Evolutionary conservation across 2,329 filamentous ascomycete species (phyloP), one percentile per base, ranked within the genome.

Genomic region (Colletotrichum acutatum): DNA sequence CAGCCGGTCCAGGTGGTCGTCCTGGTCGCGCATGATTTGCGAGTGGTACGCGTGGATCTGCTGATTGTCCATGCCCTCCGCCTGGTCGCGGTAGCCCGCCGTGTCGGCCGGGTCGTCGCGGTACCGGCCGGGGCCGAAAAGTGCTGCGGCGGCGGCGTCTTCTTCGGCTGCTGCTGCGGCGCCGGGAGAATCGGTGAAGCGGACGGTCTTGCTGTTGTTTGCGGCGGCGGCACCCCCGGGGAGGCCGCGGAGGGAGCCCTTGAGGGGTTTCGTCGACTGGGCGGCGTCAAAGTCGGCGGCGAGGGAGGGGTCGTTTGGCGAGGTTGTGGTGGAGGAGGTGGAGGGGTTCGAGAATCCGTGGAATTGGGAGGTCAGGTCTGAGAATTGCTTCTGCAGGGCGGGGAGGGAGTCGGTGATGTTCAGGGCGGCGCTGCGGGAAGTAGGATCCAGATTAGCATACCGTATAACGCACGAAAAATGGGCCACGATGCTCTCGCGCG

Each of bases 41-140:
- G 88, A 86, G 84, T 99, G 97, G 82, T 97, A 95, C 26, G 89
- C 87, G 83, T 98, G 94, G 75, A 98, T 92, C 83, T 98, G 95
- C 81, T 92, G 87, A 82, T 98, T 98, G 80, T 89, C 88, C 79
- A 98, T 86, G 11, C 84, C 81, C 6, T 83, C 83, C 16, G 91
- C 88, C 76, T 93, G 84, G 65, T 91, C 89, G 49, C 85, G 85
- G 82, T 92, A 92, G 30, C 90, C 90, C 14, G 77, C 81, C 74
- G 90, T 83, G 67, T 80, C 82, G 76, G 83, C 82, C 0, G 92
- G 92, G 76, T 95, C 90, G 80, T 96, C 94, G 74, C 90, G 89
- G 83, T 96, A 96, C 85, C 78, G 76, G 68, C 79, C 81, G 78
- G 78, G 76, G 59, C 83, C 85, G 77, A 89, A 88, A 60, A 87